Percentiles rank a stretch among this genome's conserved stretches.
Evolutionary conservation across 495 filamentous ascomycete genomes (phyloP).

Genomic region (Glonium stellatum): DNA sequence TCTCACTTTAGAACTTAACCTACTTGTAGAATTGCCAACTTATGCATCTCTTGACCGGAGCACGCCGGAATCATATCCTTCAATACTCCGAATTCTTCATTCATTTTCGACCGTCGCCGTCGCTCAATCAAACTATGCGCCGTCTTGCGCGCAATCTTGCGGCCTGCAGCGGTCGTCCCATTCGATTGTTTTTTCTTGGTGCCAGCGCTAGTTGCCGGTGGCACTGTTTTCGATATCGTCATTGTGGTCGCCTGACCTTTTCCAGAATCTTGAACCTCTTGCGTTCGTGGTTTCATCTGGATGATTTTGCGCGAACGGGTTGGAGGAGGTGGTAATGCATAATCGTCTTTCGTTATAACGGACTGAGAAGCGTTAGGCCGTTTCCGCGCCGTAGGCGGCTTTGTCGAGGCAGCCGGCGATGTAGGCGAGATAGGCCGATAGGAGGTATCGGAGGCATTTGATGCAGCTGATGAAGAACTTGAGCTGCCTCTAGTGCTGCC

Average conservation of each 20-base stretch:
- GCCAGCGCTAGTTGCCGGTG: constrained; percentile 32
- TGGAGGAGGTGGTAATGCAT: constrained; percentile 84
- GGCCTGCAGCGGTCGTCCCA: constrained; percentile 70
- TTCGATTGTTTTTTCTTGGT: constrained; percentile 62
- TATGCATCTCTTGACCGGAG: constrained; percentile 90
- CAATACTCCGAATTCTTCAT: constrained; percentile 90
- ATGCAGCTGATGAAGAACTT: constrained; percentile 40
- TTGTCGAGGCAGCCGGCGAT: constrained; percentile 53
- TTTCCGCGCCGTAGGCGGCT: constrained; percentile 43
- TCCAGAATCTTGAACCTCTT: constrained; percentile 30
- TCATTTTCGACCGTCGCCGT: constrained; percentile 91
- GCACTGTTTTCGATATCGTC: constrained; percentile 23
- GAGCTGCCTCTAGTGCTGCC: constrained; percentile 35
- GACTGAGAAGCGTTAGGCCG: constrained; percentile 24
- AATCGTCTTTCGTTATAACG: constrained; percentile 39
- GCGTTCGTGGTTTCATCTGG: constrained; percentile 76
- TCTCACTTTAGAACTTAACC: background rate
- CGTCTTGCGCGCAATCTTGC: constrained; percentile 92
- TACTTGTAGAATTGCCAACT: constrained; percentile 92
- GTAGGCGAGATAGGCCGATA: constrained; percentile 52
- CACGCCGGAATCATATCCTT: constrained; percentile 97
- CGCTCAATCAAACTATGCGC: constrained; percentile 94
- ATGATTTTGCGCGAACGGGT: constrained; percentile 93
- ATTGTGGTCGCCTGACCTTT: background rate
- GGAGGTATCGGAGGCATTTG: constrained; percentile 41